phyloP scores from a whole-genome alignment of 2,329 filamentous ascomycete species.

The Fusarium brachygibbosum region DNA sequence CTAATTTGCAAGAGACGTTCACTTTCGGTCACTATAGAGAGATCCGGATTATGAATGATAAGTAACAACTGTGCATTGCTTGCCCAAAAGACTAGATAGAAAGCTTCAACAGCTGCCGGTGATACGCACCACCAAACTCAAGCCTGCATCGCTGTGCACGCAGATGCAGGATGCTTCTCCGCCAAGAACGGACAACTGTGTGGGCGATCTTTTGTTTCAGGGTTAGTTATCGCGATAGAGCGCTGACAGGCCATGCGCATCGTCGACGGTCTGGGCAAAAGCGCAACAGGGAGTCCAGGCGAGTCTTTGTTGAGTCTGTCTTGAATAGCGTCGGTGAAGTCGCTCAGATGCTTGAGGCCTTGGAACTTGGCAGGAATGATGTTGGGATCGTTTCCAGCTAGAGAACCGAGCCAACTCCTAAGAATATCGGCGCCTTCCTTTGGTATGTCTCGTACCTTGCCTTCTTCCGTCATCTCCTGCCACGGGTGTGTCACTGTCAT shows the following conservation, averaged over 20 bases:
- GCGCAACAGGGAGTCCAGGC: not conserved
- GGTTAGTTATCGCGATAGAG: not conserved
- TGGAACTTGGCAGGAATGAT: not conserved
- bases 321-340: not conserved
- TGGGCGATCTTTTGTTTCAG: not conserved
- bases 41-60: too few relatives aligned
- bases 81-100: too few relatives aligned
- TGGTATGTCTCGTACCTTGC: not conserved
- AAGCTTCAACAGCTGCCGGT: too few relatives aligned
- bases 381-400: not conserved
- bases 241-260: conserved; percentile 8
- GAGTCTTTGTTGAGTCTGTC: not conserved
- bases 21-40: too few relatives aligned
- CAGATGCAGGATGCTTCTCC: not conserved
- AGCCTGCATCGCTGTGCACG: not conserved
- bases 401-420: not conserved
- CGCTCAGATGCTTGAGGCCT: not conserved
- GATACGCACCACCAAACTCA: not conserved
- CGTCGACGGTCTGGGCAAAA: not conserved
- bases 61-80: not conserved
- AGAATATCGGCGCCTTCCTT: not conserved
- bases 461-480: not conserved
- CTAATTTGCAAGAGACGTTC: too few relatives aligned
- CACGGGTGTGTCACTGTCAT: not conserved
- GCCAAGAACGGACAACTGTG: conserved; percentile 7